Conservation (phyloP, 139 green algal species). For the Volvox reticuliferus region DNA sequence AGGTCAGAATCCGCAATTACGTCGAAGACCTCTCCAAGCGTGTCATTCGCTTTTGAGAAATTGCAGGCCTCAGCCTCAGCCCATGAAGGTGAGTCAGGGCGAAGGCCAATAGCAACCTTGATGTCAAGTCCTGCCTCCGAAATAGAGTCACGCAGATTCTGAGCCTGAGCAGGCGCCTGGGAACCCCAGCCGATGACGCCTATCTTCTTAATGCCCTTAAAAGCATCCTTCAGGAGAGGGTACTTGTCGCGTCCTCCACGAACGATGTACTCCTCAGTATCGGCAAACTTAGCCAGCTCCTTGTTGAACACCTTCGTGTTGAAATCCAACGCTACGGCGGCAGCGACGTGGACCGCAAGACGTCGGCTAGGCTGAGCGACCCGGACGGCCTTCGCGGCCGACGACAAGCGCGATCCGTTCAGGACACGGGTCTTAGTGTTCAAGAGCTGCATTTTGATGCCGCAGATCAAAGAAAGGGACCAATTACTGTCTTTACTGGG, state of each 20-base stretch:
- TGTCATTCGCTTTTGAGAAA: conserved; percentile 93
- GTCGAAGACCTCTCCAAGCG: conserved; percentile 97
- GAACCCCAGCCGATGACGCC: conserved; percentile 98
- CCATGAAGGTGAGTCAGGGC: conserved; percentile 81
- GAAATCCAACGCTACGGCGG: conserved; percentile 65
- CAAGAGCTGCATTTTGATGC: conserved; percentile 43
- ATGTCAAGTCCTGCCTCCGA: conserved; percentile 89
- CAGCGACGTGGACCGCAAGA: conserved; percentile 25
- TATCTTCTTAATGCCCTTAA: conserved; percentile 87
- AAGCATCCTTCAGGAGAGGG: conserved; percentile 86
- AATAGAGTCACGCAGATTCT: conserved; percentile 97
- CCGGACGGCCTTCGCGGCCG: conserved; percentile 32
- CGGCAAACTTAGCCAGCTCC: conserved; percentile 81
- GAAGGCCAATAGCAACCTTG: conserved; percentile 94
- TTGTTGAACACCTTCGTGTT: conserved; percentile 76
- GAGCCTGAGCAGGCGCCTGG: conserved; percentile 93
- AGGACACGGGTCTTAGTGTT: not conserved
- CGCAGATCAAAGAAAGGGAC: not conserved
- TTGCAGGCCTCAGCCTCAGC: conserved; percentile 89
- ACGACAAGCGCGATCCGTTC: not conserved
- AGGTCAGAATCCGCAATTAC: conserved; percentile 92
- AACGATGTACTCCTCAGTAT: conserved; percentile 94
- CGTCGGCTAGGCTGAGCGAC: conserved; percentile 16
- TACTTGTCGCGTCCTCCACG: conserved; percentile 95
- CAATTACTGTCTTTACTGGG: not conserved